Evolutionary conservation across 2,329 filamentous ascomycete species (phyloP).

Genomic region (Zelopaecilomyces penicillatus): DNA sequence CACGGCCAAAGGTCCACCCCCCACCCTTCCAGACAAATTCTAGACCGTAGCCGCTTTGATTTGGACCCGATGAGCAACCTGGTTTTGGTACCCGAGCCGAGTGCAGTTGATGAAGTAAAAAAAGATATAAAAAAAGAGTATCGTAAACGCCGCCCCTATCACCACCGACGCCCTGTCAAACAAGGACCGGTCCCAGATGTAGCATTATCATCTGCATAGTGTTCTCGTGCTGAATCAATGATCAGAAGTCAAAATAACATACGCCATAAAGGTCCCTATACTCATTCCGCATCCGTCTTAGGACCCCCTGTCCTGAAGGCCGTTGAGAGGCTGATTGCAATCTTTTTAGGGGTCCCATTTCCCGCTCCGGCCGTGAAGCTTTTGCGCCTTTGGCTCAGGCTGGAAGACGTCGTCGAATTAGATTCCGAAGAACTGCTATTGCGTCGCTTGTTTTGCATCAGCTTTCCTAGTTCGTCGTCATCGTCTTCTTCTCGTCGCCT

Average conservation of each 20-base stretch:
- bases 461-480: conserved; percentile 81
- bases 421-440: conserved; percentile 46
- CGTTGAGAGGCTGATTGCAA: conserved; percentile 49
- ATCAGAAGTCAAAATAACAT: conserved; percentile 1
- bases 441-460: conserved; percentile 58
- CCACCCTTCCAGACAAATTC: too few species aligned
- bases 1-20: too few species aligned
- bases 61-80: too few species aligned
- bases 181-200: conserved; percentile 5
- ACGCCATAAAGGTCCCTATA: conserved; percentile 7
- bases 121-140: neutral
- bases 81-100: too few species aligned
- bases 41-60: too few species aligned
- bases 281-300: conserved; percentile 30
- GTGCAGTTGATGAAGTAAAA: neutral
- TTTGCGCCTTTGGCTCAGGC: conserved; percentile 26
- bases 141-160: conserved; percentile 5
- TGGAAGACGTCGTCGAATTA: conserved; percentile 28
- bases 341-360: conserved; percentile 40
- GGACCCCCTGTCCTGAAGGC: conserved; percentile 32
- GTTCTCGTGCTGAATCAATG: neutral
- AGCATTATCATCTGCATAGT: conserved; percentile 4
- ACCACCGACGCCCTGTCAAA: conserved; percentile 1
- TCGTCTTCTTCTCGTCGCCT: conserved; percentile 87
- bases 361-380: conserved; percentile 34